A percentile compares a stretch with the other conserved stretches of the same genome.
phyloP scores from a whole-genome alignment of 495 filamentous ascomycete species.

The Parathielavia appendiculata region DNA sequence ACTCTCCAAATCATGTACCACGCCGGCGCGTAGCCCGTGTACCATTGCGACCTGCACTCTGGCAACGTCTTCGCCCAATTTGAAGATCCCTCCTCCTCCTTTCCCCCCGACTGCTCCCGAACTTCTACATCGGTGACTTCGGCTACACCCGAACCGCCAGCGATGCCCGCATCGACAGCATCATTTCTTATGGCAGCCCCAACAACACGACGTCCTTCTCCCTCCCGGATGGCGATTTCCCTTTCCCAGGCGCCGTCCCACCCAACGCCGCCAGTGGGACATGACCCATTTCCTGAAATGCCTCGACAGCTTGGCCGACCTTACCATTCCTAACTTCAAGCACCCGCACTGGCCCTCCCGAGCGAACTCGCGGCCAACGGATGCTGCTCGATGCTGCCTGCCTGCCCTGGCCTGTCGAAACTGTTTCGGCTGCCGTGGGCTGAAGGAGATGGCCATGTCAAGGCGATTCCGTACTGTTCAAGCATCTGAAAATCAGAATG shows the following conservation, averaged over 20 bases:
- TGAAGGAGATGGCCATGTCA: too few relatives aligned
- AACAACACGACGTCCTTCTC: too few relatives aligned
- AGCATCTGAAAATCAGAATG: too few relatives aligned
- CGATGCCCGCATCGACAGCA: not conserved
- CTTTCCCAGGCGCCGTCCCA: not conserved
- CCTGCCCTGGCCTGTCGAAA: too few relatives aligned
- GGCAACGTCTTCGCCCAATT: constrained; percentile 12
- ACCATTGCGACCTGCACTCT: constrained; percentile 17
- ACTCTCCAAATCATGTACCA: constrained; percentile 18
- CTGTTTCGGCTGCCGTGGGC: too few relatives aligned
- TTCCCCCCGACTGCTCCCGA: too few relatives aligned
- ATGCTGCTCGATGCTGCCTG: too few relatives aligned
- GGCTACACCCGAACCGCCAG: constrained; percentile 9
- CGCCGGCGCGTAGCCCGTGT: constrained; percentile 5
- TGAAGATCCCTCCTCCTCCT: too few relatives aligned
- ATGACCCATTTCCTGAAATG: not conserved
- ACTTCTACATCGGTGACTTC: constrained; percentile 16
- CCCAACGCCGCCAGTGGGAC: not conserved
- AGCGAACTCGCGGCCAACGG: too few relatives aligned
- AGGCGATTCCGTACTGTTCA: too few relatives aligned
- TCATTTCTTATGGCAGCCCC: not conserved
- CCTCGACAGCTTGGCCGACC: not conserved
- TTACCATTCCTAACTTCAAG: not conserved
- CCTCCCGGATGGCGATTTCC: not conserved
- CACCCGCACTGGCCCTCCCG: too few relatives aligned